These are phyloP conservation scores for Cicer cuneatum DNA, from an alignment of 306 rosid species.

Conservation along the genomic window DNA sequence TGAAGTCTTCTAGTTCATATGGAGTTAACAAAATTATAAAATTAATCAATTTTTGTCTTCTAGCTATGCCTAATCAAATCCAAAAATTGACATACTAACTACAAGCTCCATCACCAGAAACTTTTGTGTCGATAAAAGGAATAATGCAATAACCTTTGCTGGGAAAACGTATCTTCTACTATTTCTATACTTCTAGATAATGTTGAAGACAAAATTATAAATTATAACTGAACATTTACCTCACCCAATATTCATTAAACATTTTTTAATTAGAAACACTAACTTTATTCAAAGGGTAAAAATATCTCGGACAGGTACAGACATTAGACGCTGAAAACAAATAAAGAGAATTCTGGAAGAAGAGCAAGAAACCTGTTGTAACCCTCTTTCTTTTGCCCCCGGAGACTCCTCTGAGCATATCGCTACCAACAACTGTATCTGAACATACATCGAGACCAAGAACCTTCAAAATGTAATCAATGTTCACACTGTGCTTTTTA, in stretches of 20 bases:
- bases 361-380: constrained; percentile 69
- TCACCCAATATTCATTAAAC: constrained; percentile 1
- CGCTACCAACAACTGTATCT: constrained; percentile 82
- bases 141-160: constrained; percentile 14
- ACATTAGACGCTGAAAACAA: constrained; percentile 8
- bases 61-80: constrained; percentile 6
- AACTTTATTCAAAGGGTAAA: constrained; percentile 6
- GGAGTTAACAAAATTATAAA: not conserved
- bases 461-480: constrained; percentile 79
- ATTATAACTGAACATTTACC: not conserved
- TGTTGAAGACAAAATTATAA: not conserved
- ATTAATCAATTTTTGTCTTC: constrained; percentile 22
- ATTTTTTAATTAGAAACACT: constrained; percentile 6
- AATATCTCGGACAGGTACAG: not conserved
- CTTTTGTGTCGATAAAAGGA: constrained; percentile 8
- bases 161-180: constrained; percentile 4
- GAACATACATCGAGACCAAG: constrained; percentile 90
- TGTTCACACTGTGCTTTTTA: constrained; percentile 72
- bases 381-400: constrained; percentile 96
- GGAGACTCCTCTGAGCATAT: constrained; percentile 85
- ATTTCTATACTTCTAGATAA: constrained; percentile 4
- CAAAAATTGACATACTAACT: not conserved
- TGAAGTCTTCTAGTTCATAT: constrained; percentile 36
- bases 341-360: constrained; percentile 9
- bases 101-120: not conserved